A percentile compares a stretch with the other conserved stretches of the same genome.
These are phyloP conservation scores for Schizophyllum amplum DNA, from an alignment of 1,284 basidiomycete genomes.

Conservation along the genomic window DNA sequence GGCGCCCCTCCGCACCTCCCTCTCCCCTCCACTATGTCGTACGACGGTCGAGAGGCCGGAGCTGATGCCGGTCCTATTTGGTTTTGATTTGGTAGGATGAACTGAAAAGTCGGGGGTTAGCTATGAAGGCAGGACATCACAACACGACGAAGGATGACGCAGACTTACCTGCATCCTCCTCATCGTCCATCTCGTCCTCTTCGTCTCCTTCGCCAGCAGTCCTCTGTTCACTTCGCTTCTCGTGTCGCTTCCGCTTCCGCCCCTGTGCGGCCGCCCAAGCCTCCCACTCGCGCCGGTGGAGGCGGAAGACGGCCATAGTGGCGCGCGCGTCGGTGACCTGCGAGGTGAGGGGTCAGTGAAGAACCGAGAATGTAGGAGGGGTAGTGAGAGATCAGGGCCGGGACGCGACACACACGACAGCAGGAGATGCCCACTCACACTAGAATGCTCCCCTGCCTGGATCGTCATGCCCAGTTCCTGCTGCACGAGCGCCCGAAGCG, in stretches of 20 bases:
- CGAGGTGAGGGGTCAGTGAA: not conserved
- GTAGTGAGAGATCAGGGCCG: not conserved
- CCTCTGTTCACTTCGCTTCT: slow-evolving; percentile 14
- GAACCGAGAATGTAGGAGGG: not conserved
- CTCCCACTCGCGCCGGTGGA: slow-evolving; percentile 88
- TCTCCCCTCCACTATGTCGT: slow-evolving; percentile 17
- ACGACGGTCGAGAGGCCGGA: slow-evolving; percentile 65
- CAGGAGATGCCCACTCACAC: slow-evolving; percentile 39
- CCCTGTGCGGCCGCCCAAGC: slow-evolving; percentile 24
- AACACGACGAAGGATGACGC: too few species aligned
- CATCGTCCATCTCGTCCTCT: slow-evolving; percentile 15
- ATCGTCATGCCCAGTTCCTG: slow-evolving; percentile 81
- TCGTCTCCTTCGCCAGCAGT: slow-evolving; percentile 17
- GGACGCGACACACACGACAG: not conserved
- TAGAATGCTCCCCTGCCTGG: slow-evolving; percentile 83
- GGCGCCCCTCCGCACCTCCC: slow-evolving; percentile 6
- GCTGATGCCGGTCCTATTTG: slow-evolving; percentile 60
- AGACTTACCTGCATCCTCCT: slow-evolving; percentile 5
- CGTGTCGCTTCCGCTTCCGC: slow-evolving; percentile 2
- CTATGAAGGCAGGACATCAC: slow-evolving; percentile 4
- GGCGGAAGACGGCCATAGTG: slow-evolving; percentile 90
- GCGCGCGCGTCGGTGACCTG: slow-evolving; percentile 91
- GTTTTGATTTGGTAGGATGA: slow-evolving; percentile 16
- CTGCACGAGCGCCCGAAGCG: slow-evolving; percentile 75
- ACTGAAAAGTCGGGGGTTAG: slow-evolving; percentile 8